phyloP scores from a whole-genome alignment of 192 early-diverging fungal species.

The Chytriomyces sp. region DNA sequence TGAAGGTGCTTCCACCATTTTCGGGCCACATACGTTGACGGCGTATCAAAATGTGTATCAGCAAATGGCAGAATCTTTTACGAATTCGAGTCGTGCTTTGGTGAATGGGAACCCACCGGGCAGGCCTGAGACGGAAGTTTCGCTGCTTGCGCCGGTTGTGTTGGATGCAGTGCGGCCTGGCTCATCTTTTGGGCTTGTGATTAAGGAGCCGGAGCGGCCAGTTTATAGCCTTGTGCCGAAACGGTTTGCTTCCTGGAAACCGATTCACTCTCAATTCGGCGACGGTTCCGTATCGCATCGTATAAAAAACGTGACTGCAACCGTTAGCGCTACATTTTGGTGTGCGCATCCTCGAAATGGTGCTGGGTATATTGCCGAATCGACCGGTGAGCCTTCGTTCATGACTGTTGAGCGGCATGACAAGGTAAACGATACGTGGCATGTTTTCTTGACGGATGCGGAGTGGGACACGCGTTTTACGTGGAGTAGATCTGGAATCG shows the following conservation, averaged over 20 bases:
- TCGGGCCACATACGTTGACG: conserved; percentile 61
- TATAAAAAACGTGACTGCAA: conserved; percentile 30
- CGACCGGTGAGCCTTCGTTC: conserved; percentile 33
- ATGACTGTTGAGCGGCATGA: conserved; percentile 50
- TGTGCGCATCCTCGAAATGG: conserved; percentile 60
- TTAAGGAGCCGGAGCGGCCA: conserved; percentile 27
- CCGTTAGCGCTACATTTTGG: conserved; percentile 38
- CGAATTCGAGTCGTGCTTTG: conserved; percentile 3
- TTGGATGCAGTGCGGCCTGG: conserved; percentile 43
- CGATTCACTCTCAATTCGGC: not conserved
- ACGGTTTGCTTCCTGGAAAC: not conserved
- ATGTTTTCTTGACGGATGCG: conserved; percentile 44
- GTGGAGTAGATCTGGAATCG: conserved; percentile 47
- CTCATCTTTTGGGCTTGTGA: conserved; percentile 43
- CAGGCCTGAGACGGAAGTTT: conserved; percentile 28
- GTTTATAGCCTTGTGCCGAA: conserved; percentile 4
- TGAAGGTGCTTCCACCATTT: conserved; percentile 65
- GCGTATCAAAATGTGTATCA: conserved; percentile 60
- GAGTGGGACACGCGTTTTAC: conserved; percentile 52
- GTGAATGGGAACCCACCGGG: not conserved
- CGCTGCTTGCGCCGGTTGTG: conserved; percentile 42
- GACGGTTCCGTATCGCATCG: conserved; percentile 9
- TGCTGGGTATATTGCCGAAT: not conserved
- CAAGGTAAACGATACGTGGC: conserved; percentile 34
- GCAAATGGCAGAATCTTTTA: conserved; percentile 54